A percentile compares a stretch with the other conserved stretches of the same genome.
Conservation (phyloP, 257 asterid species). For the Dorcoceras hygrometricum region DNA sequence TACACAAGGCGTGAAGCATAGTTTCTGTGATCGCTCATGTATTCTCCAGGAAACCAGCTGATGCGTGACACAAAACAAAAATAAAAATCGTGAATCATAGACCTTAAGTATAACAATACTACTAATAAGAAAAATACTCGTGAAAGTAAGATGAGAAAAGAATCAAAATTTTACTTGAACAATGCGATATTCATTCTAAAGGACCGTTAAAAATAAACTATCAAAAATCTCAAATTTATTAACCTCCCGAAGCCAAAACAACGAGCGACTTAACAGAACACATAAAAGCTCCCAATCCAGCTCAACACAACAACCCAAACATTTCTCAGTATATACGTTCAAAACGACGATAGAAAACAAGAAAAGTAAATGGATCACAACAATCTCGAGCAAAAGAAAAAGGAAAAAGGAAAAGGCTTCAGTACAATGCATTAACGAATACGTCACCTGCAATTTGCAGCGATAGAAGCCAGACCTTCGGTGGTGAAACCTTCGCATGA, state of each 20-base stretch:
- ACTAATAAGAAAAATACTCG: background rate
- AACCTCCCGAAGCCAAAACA: background rate
- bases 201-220: background rate
- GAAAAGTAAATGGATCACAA: too few species aligned
- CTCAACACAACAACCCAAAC: conserved; percentile 8
- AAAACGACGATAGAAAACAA: background rate
- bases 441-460: conserved; percentile 82
- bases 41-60: background rate
- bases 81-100: background rate
- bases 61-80: background rate
- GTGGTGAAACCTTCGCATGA: conserved; percentile 87
- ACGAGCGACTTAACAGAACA: background rate
- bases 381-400: background rate
- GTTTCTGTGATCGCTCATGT: background rate
- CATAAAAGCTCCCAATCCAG: background rate
- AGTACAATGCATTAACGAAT: background rate
- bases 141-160: too few species aligned
- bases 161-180: background rate
- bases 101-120: background rate
- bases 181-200: background rate
- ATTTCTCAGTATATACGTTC: background rate
- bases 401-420: background rate
- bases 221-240: too few species aligned
- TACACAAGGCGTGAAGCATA: background rate
- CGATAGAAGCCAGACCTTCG: conserved; percentile 83